Evolutionary conservation across 176 grass and related monocot species (phyloP).

Genomic region (Phoenix roebelenii): DNA sequence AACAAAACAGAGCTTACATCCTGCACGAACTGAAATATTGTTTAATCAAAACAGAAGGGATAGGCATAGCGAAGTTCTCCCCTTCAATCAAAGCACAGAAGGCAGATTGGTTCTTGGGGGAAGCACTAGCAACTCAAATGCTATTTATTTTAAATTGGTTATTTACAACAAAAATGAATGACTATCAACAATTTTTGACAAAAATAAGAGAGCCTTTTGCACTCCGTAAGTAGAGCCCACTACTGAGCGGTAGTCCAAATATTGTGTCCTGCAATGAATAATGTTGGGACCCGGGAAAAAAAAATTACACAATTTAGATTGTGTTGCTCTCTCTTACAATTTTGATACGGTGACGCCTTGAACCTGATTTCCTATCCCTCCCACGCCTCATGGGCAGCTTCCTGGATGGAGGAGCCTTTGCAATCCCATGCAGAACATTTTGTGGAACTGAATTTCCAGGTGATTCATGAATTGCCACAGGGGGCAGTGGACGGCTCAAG

Average conservation of each 20-base stretch:
- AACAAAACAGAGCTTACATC: too few species aligned
- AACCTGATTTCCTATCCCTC: background rate
- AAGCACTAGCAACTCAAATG: background rate
- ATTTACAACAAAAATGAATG: slow-evolving; percentile 11
- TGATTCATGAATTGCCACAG: slow-evolving; percentile 7
- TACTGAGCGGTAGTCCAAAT: too few species aligned
- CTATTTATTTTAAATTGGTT: slow-evolving; percentile 5
- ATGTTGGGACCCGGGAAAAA: background rate
- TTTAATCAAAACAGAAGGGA: too few species aligned
- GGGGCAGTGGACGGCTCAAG: slow-evolving; percentile 27
- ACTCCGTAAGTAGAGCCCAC: too few species aligned
- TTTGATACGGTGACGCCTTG: slow-evolving; percentile 1
- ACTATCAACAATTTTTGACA: slow-evolving; percentile 6
- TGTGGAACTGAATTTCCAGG: slow-evolving; percentile 31
- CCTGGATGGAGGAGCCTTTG: slow-evolving; percentile 37
- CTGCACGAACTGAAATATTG: too few species aligned
- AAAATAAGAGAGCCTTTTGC: background rate
- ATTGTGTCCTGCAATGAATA: too few species aligned
- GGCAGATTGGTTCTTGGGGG: too few species aligned
- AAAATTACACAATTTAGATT: too few species aligned
- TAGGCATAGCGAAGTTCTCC: too few species aligned
- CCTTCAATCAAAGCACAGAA: too few species aligned
- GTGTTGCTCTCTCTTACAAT: background rate
- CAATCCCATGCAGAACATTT: slow-evolving; percentile 14
- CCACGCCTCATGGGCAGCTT: slow-evolving; percentile 33